Evolutionary conservation across 2,329 filamentous ascomycete species (phyloP), one percentile per base, ranked within the genome.

Genomic region (Xylariomycetidae sp.): DNA sequence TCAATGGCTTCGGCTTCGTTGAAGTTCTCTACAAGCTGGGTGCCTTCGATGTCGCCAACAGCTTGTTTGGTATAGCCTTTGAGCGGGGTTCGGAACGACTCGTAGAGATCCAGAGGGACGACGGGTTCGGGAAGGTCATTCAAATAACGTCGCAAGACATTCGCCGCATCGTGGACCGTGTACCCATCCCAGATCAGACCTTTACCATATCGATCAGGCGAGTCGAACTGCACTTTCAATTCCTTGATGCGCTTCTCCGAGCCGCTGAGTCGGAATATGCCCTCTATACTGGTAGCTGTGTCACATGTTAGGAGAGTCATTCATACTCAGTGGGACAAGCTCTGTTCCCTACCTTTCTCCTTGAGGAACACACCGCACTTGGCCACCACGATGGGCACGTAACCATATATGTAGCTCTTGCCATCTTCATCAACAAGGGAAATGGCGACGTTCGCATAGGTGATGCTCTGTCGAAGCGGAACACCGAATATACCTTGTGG

Each of bases 201-300:
- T 63, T 98, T 98, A 34, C 92, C 92, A 59, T 95, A 98, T 50
- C 89, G 77, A 52, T 94, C 88, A 25, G 92, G 92, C 1, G 90
- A 94, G 62, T 97, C 87, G 62, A 98, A 98, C 3, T 88, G 77
- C 17, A 75, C 79, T 61, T 94, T 90, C 18, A 98, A 76, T 59
- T 97, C 92, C 61, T 97, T 98, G 66, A 98, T 98, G 42, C 92
- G 85, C 66, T 96, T 97, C 56, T 95, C 90, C 22, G 92, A 97
- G 31, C 92, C 92, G 57, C 85, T 94, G 27, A 98, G 71, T 27
- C 92, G 88, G 57, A 98, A 98, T 38, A 98, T 98, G 25, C 92
- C 92, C 62, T 97, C 90, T 8, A 97, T 78, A 47, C 89, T 82
- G 48, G 90, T 97, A 19, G 92, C 92, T 97, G 45, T 29, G 37